phyloP scores from a whole-genome alignment of 306 rosid species.

The Amphicarpaea edgeworthii region DNA sequence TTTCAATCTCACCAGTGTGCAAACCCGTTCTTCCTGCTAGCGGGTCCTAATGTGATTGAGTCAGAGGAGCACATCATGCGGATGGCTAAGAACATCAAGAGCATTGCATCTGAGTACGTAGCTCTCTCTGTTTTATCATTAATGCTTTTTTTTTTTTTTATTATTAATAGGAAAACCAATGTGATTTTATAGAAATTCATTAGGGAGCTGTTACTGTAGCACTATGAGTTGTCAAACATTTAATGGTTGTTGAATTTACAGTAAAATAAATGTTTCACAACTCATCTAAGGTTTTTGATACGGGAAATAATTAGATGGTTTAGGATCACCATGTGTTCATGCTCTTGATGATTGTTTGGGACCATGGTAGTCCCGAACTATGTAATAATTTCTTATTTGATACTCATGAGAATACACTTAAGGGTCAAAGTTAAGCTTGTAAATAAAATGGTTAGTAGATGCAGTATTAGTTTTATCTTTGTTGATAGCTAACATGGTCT shows the following conservation, averaged over 20 bases:
- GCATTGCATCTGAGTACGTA: constrained; percentile 72
- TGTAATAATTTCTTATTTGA: too few relatives aligned
- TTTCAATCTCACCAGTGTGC: constrained; percentile 61
- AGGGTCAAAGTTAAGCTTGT: constrained; percentile 20
- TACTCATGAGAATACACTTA: background rate
- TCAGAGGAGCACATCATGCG: constrained; percentile 85
- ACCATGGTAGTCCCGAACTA: too few relatives aligned
- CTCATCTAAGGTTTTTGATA: background rate
- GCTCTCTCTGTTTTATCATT: constrained; percentile 10
- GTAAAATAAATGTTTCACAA: background rate
- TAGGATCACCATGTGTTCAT: too few relatives aligned
- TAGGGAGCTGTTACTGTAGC: background rate
- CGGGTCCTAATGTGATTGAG: constrained; percentile 98
- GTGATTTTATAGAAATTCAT: constrained; percentile 27
- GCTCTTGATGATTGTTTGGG: too few relatives aligned
- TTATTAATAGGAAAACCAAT: background rate
- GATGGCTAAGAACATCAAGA: constrained; percentile 82
- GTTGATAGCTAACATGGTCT: constrained; percentile 23
- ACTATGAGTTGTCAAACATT: constrained; percentile 8
- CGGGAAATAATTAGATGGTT: too few relatives aligned
- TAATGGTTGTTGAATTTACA: background rate
- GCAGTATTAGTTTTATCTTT: constrained; percentile 23
- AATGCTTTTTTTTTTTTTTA: background rate
- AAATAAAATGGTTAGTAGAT: background rate
- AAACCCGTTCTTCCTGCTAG: constrained; percentile 86